A percentile compares a stretch with the other conserved stretches of the same genome.
Conservation (phyloP, 2,329 filamentous ascomycete species). For the Colletotrichum liaoningense region DNA sequence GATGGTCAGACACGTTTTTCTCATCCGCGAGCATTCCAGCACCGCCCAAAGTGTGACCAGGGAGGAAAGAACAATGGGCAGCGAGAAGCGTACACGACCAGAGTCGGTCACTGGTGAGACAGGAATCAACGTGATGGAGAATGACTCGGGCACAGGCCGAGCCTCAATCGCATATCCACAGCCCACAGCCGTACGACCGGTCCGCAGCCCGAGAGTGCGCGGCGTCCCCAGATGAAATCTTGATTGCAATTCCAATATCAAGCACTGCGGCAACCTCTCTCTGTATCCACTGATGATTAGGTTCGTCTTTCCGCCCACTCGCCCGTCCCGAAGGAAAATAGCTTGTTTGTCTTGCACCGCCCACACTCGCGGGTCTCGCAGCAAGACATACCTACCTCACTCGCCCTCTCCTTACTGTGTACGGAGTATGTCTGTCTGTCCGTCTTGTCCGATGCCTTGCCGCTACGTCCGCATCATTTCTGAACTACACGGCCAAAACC, state of each 20-base stretch:
- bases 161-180: neutral
- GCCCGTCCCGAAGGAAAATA: neutral
- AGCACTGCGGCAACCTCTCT: neutral
- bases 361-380: neutral
- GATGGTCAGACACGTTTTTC: neutral
- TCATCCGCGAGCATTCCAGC: neutral
- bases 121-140: neutral
- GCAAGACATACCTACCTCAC: neutral
- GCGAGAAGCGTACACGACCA: neutral
- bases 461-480: neutral
- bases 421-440: neutral
- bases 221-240: neutral
- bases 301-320: neutral
- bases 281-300: neutral
- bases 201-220: neutral
- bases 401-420: too few species aligned
- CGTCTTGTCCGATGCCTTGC: neutral
- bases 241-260: neutral
- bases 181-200: neutral
- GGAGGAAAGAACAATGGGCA: neutral
- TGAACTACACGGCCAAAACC: neutral
- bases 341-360: neutral
- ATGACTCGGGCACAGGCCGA: constrained; percentile 26
- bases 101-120: neutral
- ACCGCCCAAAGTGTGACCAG: neutral